These are phyloP conservation scores for Fagopyrum tataricum DNA, from an alignment of 148 eudicot genomes.

Conservation along the genomic window DNA sequence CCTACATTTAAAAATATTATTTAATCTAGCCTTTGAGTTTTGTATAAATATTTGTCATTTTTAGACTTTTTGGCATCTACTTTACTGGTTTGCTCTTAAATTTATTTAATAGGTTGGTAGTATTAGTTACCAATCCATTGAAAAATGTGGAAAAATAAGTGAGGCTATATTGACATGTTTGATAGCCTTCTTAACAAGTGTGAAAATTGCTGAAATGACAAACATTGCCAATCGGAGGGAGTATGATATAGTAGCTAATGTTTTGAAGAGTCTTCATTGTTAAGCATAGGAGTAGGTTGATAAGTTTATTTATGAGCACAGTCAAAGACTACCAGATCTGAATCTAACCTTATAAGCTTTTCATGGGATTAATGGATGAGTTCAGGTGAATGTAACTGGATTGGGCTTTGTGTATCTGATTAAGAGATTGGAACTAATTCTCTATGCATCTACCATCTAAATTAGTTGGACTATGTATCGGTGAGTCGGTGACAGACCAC, in stretches of 20 bases:
- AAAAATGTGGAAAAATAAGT: no score
- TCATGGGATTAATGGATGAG: not conserved
- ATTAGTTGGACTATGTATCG: not conserved
- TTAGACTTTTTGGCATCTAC: no score
- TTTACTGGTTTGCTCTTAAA: no score
- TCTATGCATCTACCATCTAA: not conserved
- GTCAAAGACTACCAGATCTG: constrained; percentile 5
- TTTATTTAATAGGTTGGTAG: no score
- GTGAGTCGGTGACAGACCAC: constrained; percentile 3
- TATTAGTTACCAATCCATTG: no score
- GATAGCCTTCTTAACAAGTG: no score
- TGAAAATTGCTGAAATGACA: no score
- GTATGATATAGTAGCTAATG: not conserved
- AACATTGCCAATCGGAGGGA: no score
- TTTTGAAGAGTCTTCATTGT: not conserved
- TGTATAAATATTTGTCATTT: no score
- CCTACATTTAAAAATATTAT: no score
- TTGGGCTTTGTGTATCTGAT: not conserved
- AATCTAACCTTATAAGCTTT: not conserved
- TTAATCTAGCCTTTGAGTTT: no score
- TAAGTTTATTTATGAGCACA: not conserved
- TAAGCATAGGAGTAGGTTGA: not conserved
- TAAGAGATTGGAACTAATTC: not conserved
- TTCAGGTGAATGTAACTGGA: not conserved
- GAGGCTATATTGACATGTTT: no score